Conservation (phyloP, 1,139 yeast genomes). For the Hansenula lynferdii region DNA sequence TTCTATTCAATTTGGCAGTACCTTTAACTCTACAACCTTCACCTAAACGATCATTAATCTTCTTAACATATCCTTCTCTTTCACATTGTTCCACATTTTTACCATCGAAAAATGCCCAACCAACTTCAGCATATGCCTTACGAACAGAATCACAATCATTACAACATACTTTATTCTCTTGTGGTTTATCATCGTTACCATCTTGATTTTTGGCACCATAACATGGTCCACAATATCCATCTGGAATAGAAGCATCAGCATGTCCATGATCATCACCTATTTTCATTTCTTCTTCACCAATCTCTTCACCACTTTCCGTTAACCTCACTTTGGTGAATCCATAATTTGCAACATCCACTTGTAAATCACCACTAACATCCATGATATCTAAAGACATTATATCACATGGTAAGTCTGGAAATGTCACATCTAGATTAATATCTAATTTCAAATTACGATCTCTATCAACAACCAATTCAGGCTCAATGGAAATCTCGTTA, state of each 20-base stretch:
- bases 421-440: slow-evolving; percentile 74
- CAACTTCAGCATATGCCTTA: slow-evolving; percentile 66
- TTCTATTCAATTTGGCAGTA: slow-evolving; percentile 71
- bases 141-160: slow-evolving; percentile 81
- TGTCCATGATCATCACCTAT: slow-evolving; percentile 24
- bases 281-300: slow-evolving; percentile 28
- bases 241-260: slow-evolving; percentile 31
- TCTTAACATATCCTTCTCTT: slow-evolving; percentile 72
- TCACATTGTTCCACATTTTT: slow-evolving; percentile 85
- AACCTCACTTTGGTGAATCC: slow-evolving; percentile 73
- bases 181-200: slow-evolving; percentile 37
- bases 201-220: slow-evolving; percentile 77
- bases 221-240: slow-evolving; percentile 77
- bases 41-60: slow-evolving; percentile 49
- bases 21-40: slow-evolving; percentile 93
- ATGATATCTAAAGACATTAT: slow-evolving; percentile 55
- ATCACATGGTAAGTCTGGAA: slow-evolving; percentile 84
- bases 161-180: slow-evolving; percentile 56
- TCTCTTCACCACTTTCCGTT: slow-evolving; percentile 38
- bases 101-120: slow-evolving; percentile 93
- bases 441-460: slow-evolving; percentile 74
- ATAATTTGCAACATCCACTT: slow-evolving; percentile 61
- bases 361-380: slow-evolving; percentile 85
- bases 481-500: slow-evolving; percentile 59
- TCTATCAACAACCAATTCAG: slow-evolving; percentile 85